These are phyloP conservation scores for Acanthamoeba castellanii DNA, from an alignment of 208 protist species.

Conservation along the genomic window DNA sequence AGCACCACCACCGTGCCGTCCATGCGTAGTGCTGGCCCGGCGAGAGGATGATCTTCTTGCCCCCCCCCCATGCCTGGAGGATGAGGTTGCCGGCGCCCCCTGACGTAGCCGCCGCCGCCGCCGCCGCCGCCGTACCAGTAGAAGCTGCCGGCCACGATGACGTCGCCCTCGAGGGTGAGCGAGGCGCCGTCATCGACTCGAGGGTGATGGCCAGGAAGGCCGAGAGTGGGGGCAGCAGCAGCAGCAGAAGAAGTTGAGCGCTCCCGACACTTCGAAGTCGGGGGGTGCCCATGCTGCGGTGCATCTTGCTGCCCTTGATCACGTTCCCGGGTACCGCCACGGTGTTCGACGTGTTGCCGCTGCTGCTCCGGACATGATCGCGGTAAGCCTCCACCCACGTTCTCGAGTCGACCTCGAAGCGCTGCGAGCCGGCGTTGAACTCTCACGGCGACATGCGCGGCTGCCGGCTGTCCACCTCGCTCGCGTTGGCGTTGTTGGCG, in stretches of 20 bases:
- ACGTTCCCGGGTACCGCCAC: constrained; percentile 69
- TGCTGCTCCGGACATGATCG: constrained; percentile 60
- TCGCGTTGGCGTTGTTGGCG: constrained; percentile 51
- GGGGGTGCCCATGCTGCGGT: constrained; percentile 67
- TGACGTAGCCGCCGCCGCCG: constrained; percentile 69
- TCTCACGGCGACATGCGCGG: background rate
- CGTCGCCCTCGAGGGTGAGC: constrained; percentile 69
- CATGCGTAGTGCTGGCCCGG: constrained; percentile 61
- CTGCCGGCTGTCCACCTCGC: background rate
- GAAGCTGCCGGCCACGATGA: constrained; percentile 68
- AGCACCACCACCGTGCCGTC: constrained; percentile 60
- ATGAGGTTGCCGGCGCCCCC: constrained; percentile 66
- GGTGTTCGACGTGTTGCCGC: constrained; percentile 60
- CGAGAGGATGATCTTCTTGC: constrained; percentile 50
- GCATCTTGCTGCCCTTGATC: constrained; percentile 68
- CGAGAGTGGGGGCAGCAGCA: no score
- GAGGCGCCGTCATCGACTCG: constrained; percentile 55
- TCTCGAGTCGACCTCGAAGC: background rate
- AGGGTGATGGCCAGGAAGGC: constrained; percentile 65
- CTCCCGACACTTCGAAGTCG: constrained; percentile 63
- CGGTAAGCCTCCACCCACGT: background rate
- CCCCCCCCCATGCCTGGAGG: no score
- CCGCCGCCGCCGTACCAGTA: no score
- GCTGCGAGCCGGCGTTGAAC: constrained; percentile 41
- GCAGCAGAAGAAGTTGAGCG: constrained; percentile 72